Evolutionary conservation across 805 yeast genomes (phyloP).

Genomic region (Zygoascus ofunaensis): DNA sequence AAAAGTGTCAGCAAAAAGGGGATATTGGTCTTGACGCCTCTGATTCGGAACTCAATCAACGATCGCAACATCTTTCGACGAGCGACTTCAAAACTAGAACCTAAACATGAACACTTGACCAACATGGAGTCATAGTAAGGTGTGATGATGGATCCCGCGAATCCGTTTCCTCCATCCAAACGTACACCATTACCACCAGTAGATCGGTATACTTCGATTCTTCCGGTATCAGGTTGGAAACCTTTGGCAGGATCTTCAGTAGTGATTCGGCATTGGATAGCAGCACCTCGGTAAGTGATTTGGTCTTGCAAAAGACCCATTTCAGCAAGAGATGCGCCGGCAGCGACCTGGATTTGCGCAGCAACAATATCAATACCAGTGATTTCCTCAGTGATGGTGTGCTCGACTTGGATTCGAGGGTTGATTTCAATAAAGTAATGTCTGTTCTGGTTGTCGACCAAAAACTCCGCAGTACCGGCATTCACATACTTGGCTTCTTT

Average conservation of each 20-base stretch:
- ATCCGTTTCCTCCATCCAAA: slow-evolving; percentile 97
- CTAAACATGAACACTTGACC: slow-evolving; percentile 96
- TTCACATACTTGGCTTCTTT: slow-evolving; percentile 81
- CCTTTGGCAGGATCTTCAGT: slow-evolving; percentile 96
- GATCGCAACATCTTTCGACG: slow-evolving; percentile 97
- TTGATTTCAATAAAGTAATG: slow-evolving; percentile 97
- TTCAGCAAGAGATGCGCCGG: slow-evolving; percentile 90
- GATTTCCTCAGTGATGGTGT: slow-evolving; percentile 96
- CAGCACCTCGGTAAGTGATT: slow-evolving; percentile 93
- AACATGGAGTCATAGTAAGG: slow-evolving; percentile 98
- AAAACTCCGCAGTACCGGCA: slow-evolving; percentile 98
- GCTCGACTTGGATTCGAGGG: slow-evolving; percentile 97
- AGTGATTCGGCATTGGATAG: slow-evolving; percentile 98
- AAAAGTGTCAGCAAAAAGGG: slow-evolving; percentile 88
- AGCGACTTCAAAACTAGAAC: slow-evolving; percentile 91
- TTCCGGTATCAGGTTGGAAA: slow-evolving; percentile 98
- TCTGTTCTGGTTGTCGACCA: slow-evolving; percentile 86
- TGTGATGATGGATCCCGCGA: slow-evolving; percentile 91
- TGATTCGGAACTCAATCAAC: slow-evolving; percentile 91
- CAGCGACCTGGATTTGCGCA: slow-evolving; percentile 97
- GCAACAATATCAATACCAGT: slow-evolving; percentile 97
- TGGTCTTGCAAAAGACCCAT: slow-evolving; percentile 89
- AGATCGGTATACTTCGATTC: slow-evolving; percentile 93
- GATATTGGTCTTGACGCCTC: slow-evolving; percentile 98
- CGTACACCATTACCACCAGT: slow-evolving; percentile 99